Base-by-base conservation (phyloP, 2,329 filamentous ascomycete species). In the Beauveria pseudobassiana region DNA sequence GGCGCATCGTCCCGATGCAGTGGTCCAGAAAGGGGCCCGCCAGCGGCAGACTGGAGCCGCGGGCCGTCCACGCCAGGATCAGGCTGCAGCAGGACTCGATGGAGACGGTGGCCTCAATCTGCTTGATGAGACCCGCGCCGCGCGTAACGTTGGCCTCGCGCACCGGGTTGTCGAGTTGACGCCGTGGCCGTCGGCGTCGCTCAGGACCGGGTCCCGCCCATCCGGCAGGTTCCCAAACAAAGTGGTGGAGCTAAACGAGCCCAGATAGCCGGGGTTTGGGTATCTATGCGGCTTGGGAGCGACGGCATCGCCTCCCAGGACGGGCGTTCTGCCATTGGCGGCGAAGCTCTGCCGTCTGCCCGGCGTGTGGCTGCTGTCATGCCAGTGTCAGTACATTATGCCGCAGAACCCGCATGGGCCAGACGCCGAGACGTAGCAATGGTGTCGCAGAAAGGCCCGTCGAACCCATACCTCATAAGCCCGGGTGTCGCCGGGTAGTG, bases 201-300 rank as follows among this genome's bases (percentile, higher is more conserved):
- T 40, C n/a, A 58, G 46, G 2, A 58, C 26, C 38, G 54, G 34
- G 40, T 61, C 53, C 12, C 48, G 49, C 28, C 60, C 28, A 26
- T 63, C 57, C 10, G 62, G 48, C 45, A 63, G 54, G 30, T 58
- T 57, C 24, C 57, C 58, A 43, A 66, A 64, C 34, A 66, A 48
- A 4, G 59, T 63, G 30, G 55, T 63, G 61, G 66, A 65, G 62
- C 66, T 66, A 38, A 62, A 62, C 1, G 60, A 52, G 8, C 60
- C 60, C 4, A 55, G 60, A 22, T 62, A 62, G 16, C 60, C 60
- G 24, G 60, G 60, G 48, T 62, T 62, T 4, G 60, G 60, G 20
- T 62, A 62, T 42, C 53, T 20, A 46, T 62, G 38, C 24, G 53
- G 45, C 45, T 57, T 62, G 16, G 53, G 38, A 7, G 48, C 48